phyloP scores from a whole-genome alignment of 441 rosid species.

The Brassica hybrid region DNA sequence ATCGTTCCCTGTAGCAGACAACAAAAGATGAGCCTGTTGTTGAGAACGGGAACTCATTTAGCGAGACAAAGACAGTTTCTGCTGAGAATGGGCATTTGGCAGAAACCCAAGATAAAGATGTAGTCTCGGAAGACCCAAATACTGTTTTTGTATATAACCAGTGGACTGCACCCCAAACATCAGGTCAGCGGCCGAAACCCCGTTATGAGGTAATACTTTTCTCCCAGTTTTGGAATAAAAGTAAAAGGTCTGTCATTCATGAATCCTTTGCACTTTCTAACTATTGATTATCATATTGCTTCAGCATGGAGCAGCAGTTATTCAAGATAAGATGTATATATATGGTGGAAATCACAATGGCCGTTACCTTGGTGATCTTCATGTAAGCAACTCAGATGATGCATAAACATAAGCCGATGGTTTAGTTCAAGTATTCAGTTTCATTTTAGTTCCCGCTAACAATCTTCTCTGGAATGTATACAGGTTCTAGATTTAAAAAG shows the following conservation, averaged over 20 bases:
- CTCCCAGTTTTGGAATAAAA: constrained; percentile 18
- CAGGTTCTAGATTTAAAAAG: constrained; percentile 95
- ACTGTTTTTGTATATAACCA: constrained; percentile 79
- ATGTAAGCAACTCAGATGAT: constrained; percentile 61
- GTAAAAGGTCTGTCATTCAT: constrained; percentile 17
- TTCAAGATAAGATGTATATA: constrained; percentile 94
- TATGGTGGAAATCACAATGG: constrained; percentile 99
- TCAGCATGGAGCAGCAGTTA: constrained; percentile 94
- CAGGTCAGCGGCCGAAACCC: constrained; percentile 87
- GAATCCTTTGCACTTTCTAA: constrained; percentile 39
- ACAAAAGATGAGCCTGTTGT: constrained; percentile 59
- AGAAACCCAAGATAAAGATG: constrained; percentile 90
- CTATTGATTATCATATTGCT: constrained; percentile 28
- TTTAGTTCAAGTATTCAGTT: neutral
- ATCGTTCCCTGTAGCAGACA: constrained; percentile 50
- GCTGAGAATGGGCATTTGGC: constrained; percentile 66
- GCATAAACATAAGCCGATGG: neutral
- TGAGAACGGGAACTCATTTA: constrained; percentile 68
- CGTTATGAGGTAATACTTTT: constrained; percentile 73
- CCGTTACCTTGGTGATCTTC: constrained; percentile 94
- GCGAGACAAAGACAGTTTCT: constrained; percentile 71
- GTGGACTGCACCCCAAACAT: constrained; percentile 81
- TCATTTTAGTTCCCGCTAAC: neutral
- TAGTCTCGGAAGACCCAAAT: constrained; percentile 79
- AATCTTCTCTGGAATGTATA: constrained; percentile 17